Conservation (phyloP, 2,329 filamentous ascomycete species). For the Fusarium buxicola region DNA sequence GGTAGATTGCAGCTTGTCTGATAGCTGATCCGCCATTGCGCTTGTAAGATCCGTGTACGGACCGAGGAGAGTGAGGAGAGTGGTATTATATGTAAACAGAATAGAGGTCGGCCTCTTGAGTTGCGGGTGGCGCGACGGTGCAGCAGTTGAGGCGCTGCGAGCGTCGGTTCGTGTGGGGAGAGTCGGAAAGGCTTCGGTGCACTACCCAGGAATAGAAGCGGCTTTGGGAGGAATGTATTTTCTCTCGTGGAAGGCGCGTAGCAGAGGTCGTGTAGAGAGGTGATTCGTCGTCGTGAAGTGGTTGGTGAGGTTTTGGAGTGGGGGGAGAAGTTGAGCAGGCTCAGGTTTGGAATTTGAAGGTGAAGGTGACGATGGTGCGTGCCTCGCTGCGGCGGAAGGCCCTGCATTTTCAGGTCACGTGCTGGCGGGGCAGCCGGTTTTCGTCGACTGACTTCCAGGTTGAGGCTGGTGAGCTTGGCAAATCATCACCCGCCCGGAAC, state of each 20-base stretch:
- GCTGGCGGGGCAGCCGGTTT: constrained; percentile 47
- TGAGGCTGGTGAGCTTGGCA: constrained; percentile 10
- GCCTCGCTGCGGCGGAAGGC: constrained; percentile 43
- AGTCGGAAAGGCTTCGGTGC: constrained; percentile 34
- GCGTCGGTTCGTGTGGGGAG: constrained; percentile 28
- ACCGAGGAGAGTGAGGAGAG: constrained; percentile 35
- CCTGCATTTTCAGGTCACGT: constrained; percentile 49
- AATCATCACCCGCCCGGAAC: constrained; percentile 7
- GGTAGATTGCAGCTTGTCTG: constrained; percentile 58
- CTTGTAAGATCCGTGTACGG: constrained; percentile 46
- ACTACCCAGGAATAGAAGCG: constrained; percentile 31
- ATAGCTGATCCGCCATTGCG: constrained; percentile 60
- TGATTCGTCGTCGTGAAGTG: constrained; percentile 30
- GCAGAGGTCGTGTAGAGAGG: constrained; percentile 31
- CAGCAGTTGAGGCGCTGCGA: constrained; percentile 41
- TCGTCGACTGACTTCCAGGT: constrained; percentile 18
- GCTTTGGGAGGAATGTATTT: constrained; percentile 20
- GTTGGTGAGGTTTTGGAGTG: constrained; percentile 31
- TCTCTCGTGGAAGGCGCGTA: constrained; percentile 32
- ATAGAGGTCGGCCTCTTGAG: constrained; percentile 33
- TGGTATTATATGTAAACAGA: constrained; percentile 41
- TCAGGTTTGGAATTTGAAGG: constrained; percentile 45
- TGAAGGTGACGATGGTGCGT: constrained; percentile 47
- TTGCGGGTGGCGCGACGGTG: constrained; percentile 16
- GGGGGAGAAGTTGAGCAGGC: constrained; percentile 43